Evolutionary conservation across 352 stramenopile genomes (phyloP).

Genomic region (Phytophthora pseudosyringae): DNA sequence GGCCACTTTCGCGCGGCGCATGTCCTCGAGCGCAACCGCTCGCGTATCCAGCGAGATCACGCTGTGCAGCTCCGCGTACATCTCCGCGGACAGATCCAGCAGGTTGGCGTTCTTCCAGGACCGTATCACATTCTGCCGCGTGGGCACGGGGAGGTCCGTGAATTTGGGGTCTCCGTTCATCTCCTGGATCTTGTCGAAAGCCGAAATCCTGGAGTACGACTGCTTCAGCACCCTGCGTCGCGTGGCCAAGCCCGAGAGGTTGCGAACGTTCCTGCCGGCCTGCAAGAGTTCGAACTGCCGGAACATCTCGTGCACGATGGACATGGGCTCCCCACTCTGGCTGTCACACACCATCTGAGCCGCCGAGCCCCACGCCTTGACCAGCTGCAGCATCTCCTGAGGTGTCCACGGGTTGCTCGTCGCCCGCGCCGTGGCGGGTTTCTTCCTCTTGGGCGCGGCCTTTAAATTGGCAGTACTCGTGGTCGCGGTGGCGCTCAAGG

Average conservation of each 20-base stretch:
- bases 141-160: conserved; percentile 18
- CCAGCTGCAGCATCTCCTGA: conserved; percentile 36
- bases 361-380: conserved; percentile 38
- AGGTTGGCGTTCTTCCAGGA: conserved; percentile 47
- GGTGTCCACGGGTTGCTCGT: conserved; percentile 33
- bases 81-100: conserved; percentile 35
- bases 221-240: conserved; percentile 40
- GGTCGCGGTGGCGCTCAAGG: not conserved
- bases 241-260: conserved; percentile 35
- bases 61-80: conserved; percentile 30
- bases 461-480: not conserved
- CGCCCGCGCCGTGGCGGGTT: not conserved
- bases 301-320: conserved; percentile 41
- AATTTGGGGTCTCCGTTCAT: conserved; percentile 38
- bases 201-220: conserved; percentile 34
- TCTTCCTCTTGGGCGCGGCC: conserved; percentile 13
- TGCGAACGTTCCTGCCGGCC: conserved; percentile 23
- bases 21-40: conserved; percentile 36
- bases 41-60: conserved; percentile 35
- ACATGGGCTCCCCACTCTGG: conserved; percentile 21
- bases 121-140: conserved; percentile 32
- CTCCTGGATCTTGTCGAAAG: conserved; percentile 44
- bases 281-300: conserved; percentile 36
- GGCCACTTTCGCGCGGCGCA: conserved; percentile 28
- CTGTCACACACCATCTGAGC: conserved; percentile 27